phyloP scores from a whole-genome alignment of 2,329 filamentous ascomycete species.

The Cytospora piceicola region DNA sequence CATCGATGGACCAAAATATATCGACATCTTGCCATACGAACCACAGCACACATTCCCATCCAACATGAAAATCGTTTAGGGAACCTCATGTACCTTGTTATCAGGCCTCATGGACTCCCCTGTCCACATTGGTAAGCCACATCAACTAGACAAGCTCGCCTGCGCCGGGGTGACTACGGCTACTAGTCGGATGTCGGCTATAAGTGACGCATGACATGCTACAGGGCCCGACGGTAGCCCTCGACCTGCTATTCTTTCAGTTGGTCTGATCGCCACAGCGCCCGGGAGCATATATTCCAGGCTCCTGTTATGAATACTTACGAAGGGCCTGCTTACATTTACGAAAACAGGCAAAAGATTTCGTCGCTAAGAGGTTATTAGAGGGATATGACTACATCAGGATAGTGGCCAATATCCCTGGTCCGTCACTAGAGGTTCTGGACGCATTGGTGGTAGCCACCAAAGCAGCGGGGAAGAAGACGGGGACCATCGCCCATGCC shows the following conservation, averaged over 20 bases:
- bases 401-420: too few species aligned
- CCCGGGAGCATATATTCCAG: background rate
- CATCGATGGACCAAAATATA: too few species aligned
- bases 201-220: background rate
- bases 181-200: background rate
- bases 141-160: slow-evolving; percentile 7
- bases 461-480: too few species aligned
- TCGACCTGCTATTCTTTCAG: background rate
- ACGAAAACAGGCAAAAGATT: too few species aligned
- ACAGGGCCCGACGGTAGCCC: background rate
- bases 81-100: background rate
- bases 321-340: too few species aligned
- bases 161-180: background rate
- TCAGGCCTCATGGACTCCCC: slow-evolving; percentile 9
- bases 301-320: too few species aligned
- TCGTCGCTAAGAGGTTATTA: too few species aligned
- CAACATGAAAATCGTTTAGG: background rate
- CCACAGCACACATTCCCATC: background rate
- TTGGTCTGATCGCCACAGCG: slow-evolving; percentile 1
- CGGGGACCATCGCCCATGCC: too few species aligned
- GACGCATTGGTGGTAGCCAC: too few species aligned
- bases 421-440: too few species aligned
- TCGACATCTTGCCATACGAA: too few species aligned
- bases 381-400: too few species aligned
- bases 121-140: slow-evolving; percentile 1